Base-by-base conservation (phyloP, 1,139 yeast species). In the Blastobotrys ciferrii region DNA sequence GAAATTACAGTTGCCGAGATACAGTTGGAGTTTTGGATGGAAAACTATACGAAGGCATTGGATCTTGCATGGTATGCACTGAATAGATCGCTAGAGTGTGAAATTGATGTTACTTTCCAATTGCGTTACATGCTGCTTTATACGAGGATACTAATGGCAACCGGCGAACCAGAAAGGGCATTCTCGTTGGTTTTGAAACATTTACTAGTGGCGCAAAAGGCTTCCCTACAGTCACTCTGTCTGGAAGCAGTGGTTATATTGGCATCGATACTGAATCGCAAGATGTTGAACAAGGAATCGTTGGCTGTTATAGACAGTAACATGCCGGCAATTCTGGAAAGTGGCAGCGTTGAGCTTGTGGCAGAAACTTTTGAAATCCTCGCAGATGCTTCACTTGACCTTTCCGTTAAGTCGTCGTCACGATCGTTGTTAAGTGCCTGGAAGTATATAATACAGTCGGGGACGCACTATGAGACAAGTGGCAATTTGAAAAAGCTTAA, bases 271-370 rank as follows among this genome's bases (percentile, higher is more conserved):
- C 54, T 60, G 35, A 53, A 48, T 28, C 43, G 50, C 18, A 53
- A 54, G 14, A 53, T 48, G 9, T 50, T 57, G 32, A 53, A 53
- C 25, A 43, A 48, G 1, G 64, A 61, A 30, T 56, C 67, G 2
- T 36, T 59, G n/a, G 44, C 54, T 1, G 40, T 63, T 11, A 37
- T 64, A 3, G 65, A 63, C 40, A 48, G 49, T 2, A 32, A 55
- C 6, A 57, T 63, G 60, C 66, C 67, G 3, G 49, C 52, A 42
- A 47, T 62, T n/a, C 43, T 55, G 14, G 66, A 63, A 47, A 52
- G 59, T 2, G 57, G 53, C 9, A 46, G 44, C 32, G 48, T 49
- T 1, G 47, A 38, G 18, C 48, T 63, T 25, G 45, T 57, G 4
- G 65, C 56, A 7, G 57, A 57, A 32, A 59, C 61, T 2, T 58